Evolutionary conservation across 2,329 filamentous ascomycete genomes (phyloP).

Genomic region (Claviceps quebecensis): DNA sequence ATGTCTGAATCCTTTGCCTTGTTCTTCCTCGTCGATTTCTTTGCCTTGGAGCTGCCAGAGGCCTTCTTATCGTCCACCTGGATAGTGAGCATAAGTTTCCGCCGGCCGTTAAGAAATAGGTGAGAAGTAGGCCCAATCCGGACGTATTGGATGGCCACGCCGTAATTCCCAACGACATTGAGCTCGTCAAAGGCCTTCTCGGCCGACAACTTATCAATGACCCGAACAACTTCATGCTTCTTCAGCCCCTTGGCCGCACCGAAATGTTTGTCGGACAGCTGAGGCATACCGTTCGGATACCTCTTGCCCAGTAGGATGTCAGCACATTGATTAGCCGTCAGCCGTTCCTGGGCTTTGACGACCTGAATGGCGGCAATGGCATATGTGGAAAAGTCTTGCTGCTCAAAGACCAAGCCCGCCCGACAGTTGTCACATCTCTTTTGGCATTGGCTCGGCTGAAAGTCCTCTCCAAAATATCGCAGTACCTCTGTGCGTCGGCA

Average conservation of each 20-base stretch:
- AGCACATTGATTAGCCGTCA: constrained; percentile 70
- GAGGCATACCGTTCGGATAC: constrained; percentile 41
- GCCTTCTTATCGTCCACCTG: constrained; percentile 20
- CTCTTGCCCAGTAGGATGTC: constrained; percentile 67
- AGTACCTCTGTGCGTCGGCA: constrained; percentile 82
- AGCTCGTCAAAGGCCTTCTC: constrained; percentile 63
- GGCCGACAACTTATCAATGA: constrained; percentile 64
- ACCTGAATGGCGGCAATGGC: constrained; percentile 58
- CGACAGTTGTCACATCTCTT: constrained; percentile 81
- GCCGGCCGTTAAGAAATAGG: constrained; percentile 29
- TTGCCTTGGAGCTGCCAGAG: constrained; percentile 17
- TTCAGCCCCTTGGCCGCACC: constrained; percentile 58
- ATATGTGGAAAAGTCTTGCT: constrained; percentile 62
- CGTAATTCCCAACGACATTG: constrained; percentile 35
- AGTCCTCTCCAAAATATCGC: constrained; percentile 85
- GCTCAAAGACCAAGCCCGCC: constrained; percentile 55
- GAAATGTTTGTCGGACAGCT: constrained; percentile 42
- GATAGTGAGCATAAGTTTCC: constrained; percentile 31
- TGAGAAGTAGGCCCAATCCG: constrained; percentile 28
- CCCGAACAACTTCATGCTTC: constrained; percentile 63
- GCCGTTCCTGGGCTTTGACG: constrained; percentile 43
- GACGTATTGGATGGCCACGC: constrained; percentile 65
- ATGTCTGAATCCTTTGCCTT: constrained; percentile 19
- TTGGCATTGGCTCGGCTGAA: constrained; percentile 56
- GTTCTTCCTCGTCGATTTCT: constrained; percentile 25